Evolutionary conservation across 1,284 basidiomycete species (phyloP).

Genomic region (Irpex lacteus): DNA sequence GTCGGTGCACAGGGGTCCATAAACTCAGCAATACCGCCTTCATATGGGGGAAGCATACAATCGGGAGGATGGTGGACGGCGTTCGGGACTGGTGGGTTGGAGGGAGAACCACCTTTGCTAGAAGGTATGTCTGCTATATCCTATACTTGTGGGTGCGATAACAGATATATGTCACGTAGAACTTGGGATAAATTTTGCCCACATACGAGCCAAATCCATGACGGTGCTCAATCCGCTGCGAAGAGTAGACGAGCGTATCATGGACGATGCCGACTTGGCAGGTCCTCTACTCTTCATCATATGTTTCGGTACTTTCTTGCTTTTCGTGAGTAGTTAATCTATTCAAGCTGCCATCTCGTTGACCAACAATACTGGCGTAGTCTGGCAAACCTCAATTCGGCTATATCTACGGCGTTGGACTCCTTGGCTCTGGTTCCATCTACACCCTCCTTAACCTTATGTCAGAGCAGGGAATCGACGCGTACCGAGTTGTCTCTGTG

Average conservation of each 20-base stretch:
- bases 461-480: conserved; percentile 94
- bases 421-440: conserved; percentile 92
- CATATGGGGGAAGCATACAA: conserved; percentile 73
- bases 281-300: conserved; percentile 95
- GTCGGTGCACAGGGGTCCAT: conserved; percentile 58
- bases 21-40: conserved; percentile 38
- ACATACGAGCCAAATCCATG: conserved; percentile 92
- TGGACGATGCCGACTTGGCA: conserved; percentile 99
- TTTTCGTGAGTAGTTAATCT: conserved; percentile 69
- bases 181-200: conserved; percentile 95
- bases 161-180: conserved; percentile 49
- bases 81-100: conserved; percentile 93
- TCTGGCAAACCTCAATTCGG: conserved; percentile 99
- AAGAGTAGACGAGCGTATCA: conserved; percentile 89
- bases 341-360: background rate
- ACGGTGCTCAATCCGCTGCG: conserved; percentile 94
- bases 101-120: conserved; percentile 89
- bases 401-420: conserved; percentile 97
- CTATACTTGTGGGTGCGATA: conserved; percentile 2
- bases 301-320: conserved; percentile 88
- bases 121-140: conserved; percentile 62
- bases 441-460: conserved; percentile 97
- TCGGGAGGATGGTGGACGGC: conserved; percentile 89
- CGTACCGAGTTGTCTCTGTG: conserved; percentile 94
- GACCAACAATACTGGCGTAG: conserved; percentile 40